Evolutionary conservation across 495 filamentous ascomycete species (phyloP).

Genomic region (Xylaria venustula): DNA sequence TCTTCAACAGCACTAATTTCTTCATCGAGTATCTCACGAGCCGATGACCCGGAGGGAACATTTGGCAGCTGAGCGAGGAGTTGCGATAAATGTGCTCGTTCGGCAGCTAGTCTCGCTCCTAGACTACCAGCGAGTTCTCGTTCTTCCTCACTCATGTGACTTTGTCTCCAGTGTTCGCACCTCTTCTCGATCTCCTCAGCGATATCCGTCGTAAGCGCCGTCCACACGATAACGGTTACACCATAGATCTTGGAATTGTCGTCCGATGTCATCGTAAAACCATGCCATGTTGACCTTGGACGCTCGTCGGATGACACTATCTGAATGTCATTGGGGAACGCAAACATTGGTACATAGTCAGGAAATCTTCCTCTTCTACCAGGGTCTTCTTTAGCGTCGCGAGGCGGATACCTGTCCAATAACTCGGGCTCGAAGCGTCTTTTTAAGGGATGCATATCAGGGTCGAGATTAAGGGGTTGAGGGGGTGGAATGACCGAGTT

Average conservation of each 20-base stretch:
- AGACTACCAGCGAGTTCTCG: slow-evolving; percentile 89
- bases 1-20: slow-evolving; percentile 95
- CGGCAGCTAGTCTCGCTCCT: slow-evolving; percentile 83
- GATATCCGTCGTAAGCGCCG: slow-evolving; percentile 75
- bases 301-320: slow-evolving; percentile 94
- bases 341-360: slow-evolving; percentile 98
- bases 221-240: slow-evolving; percentile 89
- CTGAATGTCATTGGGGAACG: slow-evolving; percentile 96
- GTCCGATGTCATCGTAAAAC: slow-evolving; percentile 93
- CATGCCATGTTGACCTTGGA: slow-evolving; percentile 94
- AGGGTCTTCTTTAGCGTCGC: slow-evolving; percentile 74
- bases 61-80: slow-evolving; percentile 79
- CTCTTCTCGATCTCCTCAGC: slow-evolving; percentile 86
- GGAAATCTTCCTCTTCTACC: slow-evolving; percentile 85
- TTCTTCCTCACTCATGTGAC: slow-evolving; percentile 96
- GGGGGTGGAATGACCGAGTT: slow-evolving; percentile 96
- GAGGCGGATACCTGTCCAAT: slow-evolving; percentile 88
- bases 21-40: slow-evolving; percentile 82
- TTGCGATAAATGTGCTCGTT: slow-evolving; percentile 85
- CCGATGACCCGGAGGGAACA: slow-evolving; percentile 73
- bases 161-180: slow-evolving; percentile 90
- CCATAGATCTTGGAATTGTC: slow-evolving; percentile 91
- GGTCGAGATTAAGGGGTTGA: slow-evolving; percentile 81
- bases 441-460: slow-evolving; percentile 94
- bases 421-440: slow-evolving; percentile 91